Base-by-base conservation (phyloP, 768 basidiomycete genomes). In the Xerocomellus chrysenteron region DNA sequence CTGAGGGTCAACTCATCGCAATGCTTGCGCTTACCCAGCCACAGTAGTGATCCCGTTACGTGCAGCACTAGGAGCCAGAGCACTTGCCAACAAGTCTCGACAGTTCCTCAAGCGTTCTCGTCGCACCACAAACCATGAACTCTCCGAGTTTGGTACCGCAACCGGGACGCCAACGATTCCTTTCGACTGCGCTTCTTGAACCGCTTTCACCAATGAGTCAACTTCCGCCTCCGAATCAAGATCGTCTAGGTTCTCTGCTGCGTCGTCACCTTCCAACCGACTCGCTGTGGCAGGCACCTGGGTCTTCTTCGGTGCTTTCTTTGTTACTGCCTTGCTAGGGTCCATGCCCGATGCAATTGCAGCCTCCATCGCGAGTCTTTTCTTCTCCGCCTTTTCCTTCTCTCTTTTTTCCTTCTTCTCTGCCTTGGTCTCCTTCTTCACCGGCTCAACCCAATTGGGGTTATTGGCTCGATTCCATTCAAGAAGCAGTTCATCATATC, bases 391-490 rank as follows among this genome's bases (percentile, higher is more conserved):
- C 69, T 87, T 90, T 73, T 94, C 91, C 49, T 80, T 78, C 59
- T 92, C 89, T 55, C 85, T 82, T 68, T 90, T 86, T 70, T 90
- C 90, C 73, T 92, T 92, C 74, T 88, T 87, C 76, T 93, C 91
- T 9, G 86, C 88, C 65, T 94, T 94, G 26, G 85, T 88, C 74
- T 92, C 90, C 49, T 84, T 79, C 75, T 92, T 93, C 26, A 91
- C 88, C 0, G 91, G 92, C 66, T 92, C 91, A 5, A 93, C 87
- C 69, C 85, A 94, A 57, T 92, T 92, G 14, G 92, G 92, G 59
- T 94, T 92, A 67, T 92, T 81, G 26, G 82, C 87, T 35, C 90
- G 85, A 65, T 93, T 88, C 93, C 93, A 98, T 50, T 98, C 95
- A 26, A 92, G 80, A 17, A 95, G 80, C 4, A 99, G 82, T 42